Percentiles rank a stretch among this genome's conserved stretches.
Conservation (phyloP, 2,329 filamentous ascomycete species). For the Aspergillus viridinutans region DNA sequence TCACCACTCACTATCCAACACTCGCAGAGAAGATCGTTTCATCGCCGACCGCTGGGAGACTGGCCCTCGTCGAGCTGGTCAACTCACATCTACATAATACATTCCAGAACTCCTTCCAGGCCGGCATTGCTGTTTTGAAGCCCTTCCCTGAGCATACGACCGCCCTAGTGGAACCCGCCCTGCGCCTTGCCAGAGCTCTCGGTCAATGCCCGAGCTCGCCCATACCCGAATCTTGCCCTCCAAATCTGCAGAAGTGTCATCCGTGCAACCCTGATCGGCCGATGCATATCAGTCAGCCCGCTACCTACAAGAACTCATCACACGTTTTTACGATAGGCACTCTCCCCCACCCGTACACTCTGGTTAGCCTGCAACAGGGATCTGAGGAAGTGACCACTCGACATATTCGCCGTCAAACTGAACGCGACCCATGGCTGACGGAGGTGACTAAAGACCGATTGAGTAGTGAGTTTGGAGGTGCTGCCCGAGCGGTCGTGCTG, state of each 20-base stretch:
- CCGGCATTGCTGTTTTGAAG: constrained; percentile 76
- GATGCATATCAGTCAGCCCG: constrained; percentile 63
- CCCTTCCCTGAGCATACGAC: constrained; percentile 73
- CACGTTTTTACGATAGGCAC: constrained; percentile 75
- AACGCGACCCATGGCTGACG: constrained; percentile 74
- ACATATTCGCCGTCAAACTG: constrained; percentile 64
- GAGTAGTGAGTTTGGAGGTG: constrained; percentile 58
- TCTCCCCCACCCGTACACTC: constrained; percentile 87
- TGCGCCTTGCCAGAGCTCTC: constrained; percentile 70
- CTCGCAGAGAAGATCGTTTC: constrained; percentile 60
- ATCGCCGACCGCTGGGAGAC: constrained; percentile 58
- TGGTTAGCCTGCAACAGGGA: constrained; percentile 61
- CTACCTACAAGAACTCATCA: constrained; percentile 67
- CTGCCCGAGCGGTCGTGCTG: constrained; percentile 65
- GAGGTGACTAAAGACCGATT: constrained; percentile 67
- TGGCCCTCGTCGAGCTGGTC: constrained; percentile 68
- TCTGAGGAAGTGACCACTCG: constrained; percentile 57
- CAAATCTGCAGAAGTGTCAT: constrained; percentile 69
- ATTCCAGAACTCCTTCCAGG: constrained; percentile 74
- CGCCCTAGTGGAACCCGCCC: constrained; percentile 64
- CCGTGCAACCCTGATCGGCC: constrained; percentile 65
- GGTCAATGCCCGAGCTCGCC: constrained; percentile 70
- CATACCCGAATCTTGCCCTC: constrained; percentile 73
- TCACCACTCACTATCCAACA: constrained; percentile 63
- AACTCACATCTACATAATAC: constrained; percentile 78